Evolutionary conservation across 2,329 filamentous ascomycete genomes (phyloP), one percentile per base, ranked within the genome.

Genomic region (Zelopaecilomyces penicillatus): DNA sequence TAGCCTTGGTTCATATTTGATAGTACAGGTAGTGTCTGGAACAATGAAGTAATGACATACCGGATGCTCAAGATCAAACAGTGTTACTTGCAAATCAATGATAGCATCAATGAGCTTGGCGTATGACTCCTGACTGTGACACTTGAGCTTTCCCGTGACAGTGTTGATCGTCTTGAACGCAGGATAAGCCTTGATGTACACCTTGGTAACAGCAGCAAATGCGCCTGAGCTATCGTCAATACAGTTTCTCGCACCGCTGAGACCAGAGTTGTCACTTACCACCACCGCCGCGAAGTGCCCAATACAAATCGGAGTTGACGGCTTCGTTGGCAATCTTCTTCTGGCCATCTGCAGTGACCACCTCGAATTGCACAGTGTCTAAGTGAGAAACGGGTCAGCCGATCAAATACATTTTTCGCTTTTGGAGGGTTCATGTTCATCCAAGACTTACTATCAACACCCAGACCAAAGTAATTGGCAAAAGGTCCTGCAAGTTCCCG

Each of bases 261-360:
- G 19, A 19, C 19, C 19, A 19, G 19, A 19, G 19, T 19, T 19
- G 19, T 19, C 19, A 19, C 19, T 19, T 19, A 26, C 45, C 45
- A 28, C 80, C 79, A 0, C 80, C 78, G 4, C 79, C 78, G 36
- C 67, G 66, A 1, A 82, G 59, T 1, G 80, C 81, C 80, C 79
- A 85, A 63, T 78, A 83, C 1, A 84, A 64, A 42, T 83, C 79
- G 0, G 64, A 46, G 50, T 83, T 75, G 30, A 70, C 48, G 0
- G 53, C 55, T 1, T 63, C 65, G 4, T 65, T 71, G 0, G 76
- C 76, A 2, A 59, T 69, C 2, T 80, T 49, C n/a, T 71, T 53
- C 11, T 66, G 46, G 2, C 78, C 76, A 11, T 57, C 55, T 0
- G 68, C 72, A 6, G 71, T 75, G n/a, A 83, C 66, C 1, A 80